Evolutionary conservation across 2,329 filamentous ascomycete species (phyloP).

Genomic region (Colletotrichum aenigma): DNA sequence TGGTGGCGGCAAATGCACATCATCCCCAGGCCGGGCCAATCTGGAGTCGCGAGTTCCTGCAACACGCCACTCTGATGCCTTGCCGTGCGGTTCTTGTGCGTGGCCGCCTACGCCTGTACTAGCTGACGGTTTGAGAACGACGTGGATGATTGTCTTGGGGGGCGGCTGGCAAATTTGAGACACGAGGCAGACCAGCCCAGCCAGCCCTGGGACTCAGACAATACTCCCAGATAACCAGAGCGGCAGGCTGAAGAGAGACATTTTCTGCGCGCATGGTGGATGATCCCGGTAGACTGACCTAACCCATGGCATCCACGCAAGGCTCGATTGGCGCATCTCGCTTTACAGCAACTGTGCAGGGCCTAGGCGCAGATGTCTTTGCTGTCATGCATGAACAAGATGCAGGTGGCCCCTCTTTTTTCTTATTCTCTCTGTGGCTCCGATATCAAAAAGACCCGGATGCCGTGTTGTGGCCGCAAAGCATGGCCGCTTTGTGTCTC

Average conservation of each 20-base stretch:
- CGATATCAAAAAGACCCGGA: conserved; percentile 1
- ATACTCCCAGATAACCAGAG: background rate
- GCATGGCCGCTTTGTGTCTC: background rate
- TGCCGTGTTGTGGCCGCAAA: background rate
- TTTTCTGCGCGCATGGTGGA: conserved; percentile 2
- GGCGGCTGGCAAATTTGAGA: conserved; percentile 4
- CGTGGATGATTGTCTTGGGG: conserved; percentile 7
- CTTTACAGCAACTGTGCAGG: conserved; percentile 5
- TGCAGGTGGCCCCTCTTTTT: background rate
- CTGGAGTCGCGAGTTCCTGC: background rate
- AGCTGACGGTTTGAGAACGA: background rate
- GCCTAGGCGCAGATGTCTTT: conserved; percentile 17
- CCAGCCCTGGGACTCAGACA: background rate
- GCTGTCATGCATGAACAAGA: conserved; percentile 16
- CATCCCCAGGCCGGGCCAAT: background rate
- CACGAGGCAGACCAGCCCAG: conserved; percentile 5
- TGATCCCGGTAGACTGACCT: conserved; percentile 9
- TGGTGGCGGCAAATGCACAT: conserved; percentile 10
- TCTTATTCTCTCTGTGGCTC: background rate
- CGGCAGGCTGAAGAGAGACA: background rate
- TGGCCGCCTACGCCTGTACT: background rate
- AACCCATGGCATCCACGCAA: conserved; percentile 8
- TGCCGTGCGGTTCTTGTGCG: conserved; percentile 2
- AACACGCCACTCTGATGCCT: conserved; percentile 16
- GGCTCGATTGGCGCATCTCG: conserved; percentile 20